Percentiles rank a stretch among this genome's conserved stretches.
Evolutionary conservation across 1,284 basidiomycete genomes (phyloP).

Genomic region (Marasmius tenuissimus): DNA sequence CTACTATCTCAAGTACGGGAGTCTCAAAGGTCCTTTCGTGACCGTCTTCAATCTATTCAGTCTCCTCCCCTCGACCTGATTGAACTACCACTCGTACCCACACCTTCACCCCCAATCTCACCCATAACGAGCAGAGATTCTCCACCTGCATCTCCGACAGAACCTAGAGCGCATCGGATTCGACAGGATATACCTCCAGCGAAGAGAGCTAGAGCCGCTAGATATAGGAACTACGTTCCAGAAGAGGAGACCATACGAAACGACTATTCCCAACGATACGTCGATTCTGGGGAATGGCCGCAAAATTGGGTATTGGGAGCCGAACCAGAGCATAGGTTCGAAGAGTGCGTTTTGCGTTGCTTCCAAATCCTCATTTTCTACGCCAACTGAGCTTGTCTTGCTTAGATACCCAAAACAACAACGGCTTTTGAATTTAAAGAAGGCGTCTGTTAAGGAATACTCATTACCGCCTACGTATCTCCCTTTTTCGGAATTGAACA

Average conservation of each 20-base stretch:
- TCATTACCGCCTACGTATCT: constrained; percentile 70
- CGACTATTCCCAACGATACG: constrained; percentile 91
- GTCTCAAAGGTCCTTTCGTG: constrained; percentile 35
- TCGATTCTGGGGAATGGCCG: constrained; percentile 87
- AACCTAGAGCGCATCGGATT: constrained; percentile 33
- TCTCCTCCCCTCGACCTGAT: constrained; percentile 34
- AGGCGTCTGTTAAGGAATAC: constrained; percentile 62
- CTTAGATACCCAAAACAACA: constrained; percentile 89
- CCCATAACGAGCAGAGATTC: constrained; percentile 35
- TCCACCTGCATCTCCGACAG: constrained; percentile 47
- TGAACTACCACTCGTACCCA: constrained; percentile 47
- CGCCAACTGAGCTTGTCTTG: not conserved
- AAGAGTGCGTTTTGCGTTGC: constrained; percentile 65
- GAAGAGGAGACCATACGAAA: constrained; percentile 95
- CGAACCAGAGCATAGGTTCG: constrained; percentile 82
- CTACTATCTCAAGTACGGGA: constrained; percentile 34
- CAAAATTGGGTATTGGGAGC: constrained; percentile 90
- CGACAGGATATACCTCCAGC: constrained; percentile 64
- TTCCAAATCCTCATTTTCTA: constrained; percentile 3
- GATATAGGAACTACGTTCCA: constrained; percentile 78
- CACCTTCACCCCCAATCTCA: constrained; percentile 44
- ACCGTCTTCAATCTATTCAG: constrained; percentile 28
- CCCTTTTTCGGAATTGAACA: constrained; percentile 54
- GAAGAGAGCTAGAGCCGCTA: constrained; percentile 66
- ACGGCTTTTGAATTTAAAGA: constrained; percentile 77